Evolutionary conservation across 768 basidiomycete genomes (phyloP), one percentile per base, ranked within the genome.

Genomic region (Cubamyces lactineus): DNA sequence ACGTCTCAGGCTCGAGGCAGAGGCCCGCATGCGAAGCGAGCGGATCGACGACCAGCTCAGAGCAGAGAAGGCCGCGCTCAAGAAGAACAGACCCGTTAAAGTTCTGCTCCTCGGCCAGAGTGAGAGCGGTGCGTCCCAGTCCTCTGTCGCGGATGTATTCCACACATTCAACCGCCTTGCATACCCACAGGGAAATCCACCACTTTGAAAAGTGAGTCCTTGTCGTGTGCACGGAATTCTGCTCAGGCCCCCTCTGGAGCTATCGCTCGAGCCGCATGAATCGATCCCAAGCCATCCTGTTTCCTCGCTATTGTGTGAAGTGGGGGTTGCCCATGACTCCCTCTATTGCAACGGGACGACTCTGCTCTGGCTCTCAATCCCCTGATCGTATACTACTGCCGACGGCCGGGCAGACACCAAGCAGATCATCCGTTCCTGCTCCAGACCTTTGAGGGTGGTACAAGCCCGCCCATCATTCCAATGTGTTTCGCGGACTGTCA

Each of bases 11-110:
- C 70, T 73, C 40, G 89, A 90, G 72, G 79, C 76, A 0, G 84
- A 87, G 63, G 87, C 86, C 0, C 80, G 83, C 65, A 73, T 75
- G 53, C 76, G 86, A 57, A 88, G 85, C 67, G 82, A 85, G 52
- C 72, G 69, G 61, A 81, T 81, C 57, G 79, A 81, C 67, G 77
- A 83, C 63, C 67, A 70, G 63, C 63, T 79, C 48, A 71, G 69
- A 46, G 66, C 59, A 42, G 77, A 79, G 59, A 63, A 50, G 43
- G 74, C 71, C 1, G 65, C 72, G 19, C 62, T 70, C 48, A 73
- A 70, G 61, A 72, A 71, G 67, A 69, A 67, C 47, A 71, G 69
- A 57, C 68, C 69, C n/a, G 71, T 77, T 47, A 79, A 78, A 65
- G 71, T 79, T 53, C 66, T 79, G 19, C 68, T 79, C 26, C 69